A percentile compares a stretch with the other conserved stretches of the same genome.
Evolutionary conservation across 495 filamentous ascomycete species (phyloP).

Genomic region (Penicillium cosmopolitanum): DNA sequence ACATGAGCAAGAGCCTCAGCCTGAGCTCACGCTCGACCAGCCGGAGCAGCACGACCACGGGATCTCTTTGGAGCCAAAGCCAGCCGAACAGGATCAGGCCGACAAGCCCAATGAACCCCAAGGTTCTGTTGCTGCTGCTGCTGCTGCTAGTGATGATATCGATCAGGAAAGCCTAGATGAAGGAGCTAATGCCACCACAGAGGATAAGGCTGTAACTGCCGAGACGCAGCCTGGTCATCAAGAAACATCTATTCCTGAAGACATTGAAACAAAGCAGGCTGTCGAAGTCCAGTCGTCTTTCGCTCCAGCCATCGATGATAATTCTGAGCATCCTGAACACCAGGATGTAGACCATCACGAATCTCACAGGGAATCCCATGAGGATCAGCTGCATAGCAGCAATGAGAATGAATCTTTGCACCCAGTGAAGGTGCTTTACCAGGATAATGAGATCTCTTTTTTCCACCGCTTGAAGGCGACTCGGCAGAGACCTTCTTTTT

Average conservation of each 20-base stretch:
- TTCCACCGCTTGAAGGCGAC: slow-evolving; percentile 66
- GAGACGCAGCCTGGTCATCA: slow-evolving; percentile 12
- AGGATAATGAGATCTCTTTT: slow-evolving; percentile 70
- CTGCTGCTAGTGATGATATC: neutral
- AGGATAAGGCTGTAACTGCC: slow-evolving; percentile 9
- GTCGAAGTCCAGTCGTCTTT: neutral
- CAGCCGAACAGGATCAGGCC: neutral
- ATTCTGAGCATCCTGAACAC: slow-evolving; percentile 1
- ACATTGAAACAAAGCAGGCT: neutral
- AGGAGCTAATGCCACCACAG: slow-evolving; percentile 30
- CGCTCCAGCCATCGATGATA: neutral
- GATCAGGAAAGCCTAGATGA: slow-evolving; percentile 20
- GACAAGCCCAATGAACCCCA: neutral
- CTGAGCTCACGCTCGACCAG: neutral
- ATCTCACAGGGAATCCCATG: neutral
- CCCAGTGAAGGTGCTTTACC: slow-evolving; percentile 65
- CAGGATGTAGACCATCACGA: slow-evolving; percentile 6
- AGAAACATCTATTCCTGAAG: slow-evolving; percentile 7
- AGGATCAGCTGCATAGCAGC: slow-evolving; percentile 1
- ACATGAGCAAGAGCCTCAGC: neutral
- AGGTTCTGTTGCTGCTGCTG: neutral
- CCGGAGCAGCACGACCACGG: neutral
- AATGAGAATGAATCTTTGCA: slow-evolving; percentile 37
- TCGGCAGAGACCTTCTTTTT: slow-evolving; percentile 75
- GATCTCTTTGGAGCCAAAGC: neutral